These are phyloP conservation scores for Ogataea angusta DNA, from an alignment of 805 yeast species.

Conservation along the genomic window DNA sequence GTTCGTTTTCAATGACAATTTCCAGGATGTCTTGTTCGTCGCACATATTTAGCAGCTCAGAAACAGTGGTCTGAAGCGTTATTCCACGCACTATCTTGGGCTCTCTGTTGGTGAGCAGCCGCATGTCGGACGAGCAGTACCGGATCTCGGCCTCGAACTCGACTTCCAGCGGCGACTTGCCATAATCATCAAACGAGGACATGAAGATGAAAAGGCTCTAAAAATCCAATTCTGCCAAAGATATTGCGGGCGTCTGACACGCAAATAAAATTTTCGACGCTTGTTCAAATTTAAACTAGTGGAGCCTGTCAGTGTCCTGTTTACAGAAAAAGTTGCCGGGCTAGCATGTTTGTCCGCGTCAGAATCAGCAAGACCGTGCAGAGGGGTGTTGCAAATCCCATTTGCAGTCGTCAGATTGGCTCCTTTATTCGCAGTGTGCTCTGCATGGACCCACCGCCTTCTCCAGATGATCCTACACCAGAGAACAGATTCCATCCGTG, in stretches of 20 bases:
- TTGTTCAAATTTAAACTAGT: not conserved
- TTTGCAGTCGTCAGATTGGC: slow-evolving; percentile 20
- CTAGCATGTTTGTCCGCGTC: slow-evolving; percentile 7
- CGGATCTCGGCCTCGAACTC: slow-evolving; percentile 18
- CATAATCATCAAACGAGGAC: slow-evolving; percentile 3
- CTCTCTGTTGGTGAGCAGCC: not conserved
- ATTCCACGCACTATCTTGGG: slow-evolving; percentile 7
- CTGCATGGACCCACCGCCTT: slow-evolving; percentile 57
- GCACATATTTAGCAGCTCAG: slow-evolving; percentile 12
- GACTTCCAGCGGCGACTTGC: slow-evolving; percentile 13
- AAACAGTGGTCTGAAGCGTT: slow-evolving; percentile 19
- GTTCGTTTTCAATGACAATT: slow-evolving; percentile 18
- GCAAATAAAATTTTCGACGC: slow-evolving; percentile 9
- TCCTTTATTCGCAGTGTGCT: slow-evolving; percentile 36
- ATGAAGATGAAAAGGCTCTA: not conserved
- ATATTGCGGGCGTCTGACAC: slow-evolving; percentile 1
- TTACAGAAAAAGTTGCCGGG: not conserved
- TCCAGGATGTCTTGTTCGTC: slow-evolving; percentile 8
- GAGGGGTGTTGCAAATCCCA: not conserved
- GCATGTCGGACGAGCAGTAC: slow-evolving; percentile 5
- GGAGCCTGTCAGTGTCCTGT: not conserved
- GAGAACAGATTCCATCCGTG: slow-evolving; percentile 79
- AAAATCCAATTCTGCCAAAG: slow-evolving; percentile 4
- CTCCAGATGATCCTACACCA: slow-evolving; percentile 64
- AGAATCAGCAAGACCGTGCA: slow-evolving; percentile 1